Evolutionary conservation across 768 basidiomycete species (phyloP).

Genomic region (Favolaschia claudopus): DNA sequence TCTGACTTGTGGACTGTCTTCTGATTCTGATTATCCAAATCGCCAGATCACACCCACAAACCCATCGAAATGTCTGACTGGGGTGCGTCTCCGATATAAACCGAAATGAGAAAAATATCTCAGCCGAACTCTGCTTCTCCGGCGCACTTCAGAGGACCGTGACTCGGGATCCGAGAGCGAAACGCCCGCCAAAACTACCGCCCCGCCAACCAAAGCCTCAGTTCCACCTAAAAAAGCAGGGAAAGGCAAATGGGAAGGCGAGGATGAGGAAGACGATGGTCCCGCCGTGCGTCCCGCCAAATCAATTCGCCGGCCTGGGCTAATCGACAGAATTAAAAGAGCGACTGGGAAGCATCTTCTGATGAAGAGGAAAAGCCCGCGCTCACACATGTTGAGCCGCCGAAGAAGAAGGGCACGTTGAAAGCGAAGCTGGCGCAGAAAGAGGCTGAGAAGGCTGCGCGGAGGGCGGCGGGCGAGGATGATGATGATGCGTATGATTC

Average conservation of each 20-base stretch:
- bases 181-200: constrained; percentile 33
- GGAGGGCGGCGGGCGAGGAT: constrained; percentile 48
- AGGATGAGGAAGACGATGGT: constrained; percentile 85
- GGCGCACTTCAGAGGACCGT: not conserved
- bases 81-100: constrained; percentile 34
- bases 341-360: constrained; percentile 93
- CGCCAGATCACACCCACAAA: constrained; percentile 9
- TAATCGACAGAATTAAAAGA: constrained; percentile 52
- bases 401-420: constrained; percentile 92
- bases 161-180: constrained; percentile 45
- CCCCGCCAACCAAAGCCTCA: constrained; percentile 24
- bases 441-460: constrained; percentile 74
- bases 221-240: constrained; percentile 32
- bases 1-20: not conserved
- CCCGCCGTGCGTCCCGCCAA: constrained; percentile 68
- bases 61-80: constrained; percentile 48
- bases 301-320: not conserved
- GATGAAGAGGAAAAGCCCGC: constrained; percentile 70
- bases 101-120: constrained; percentile 27
- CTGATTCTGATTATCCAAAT: constrained; percentile 5
- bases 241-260: constrained; percentile 80
- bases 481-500: constrained; percentile 74
- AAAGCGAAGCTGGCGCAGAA: constrained; percentile 94
- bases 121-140: constrained; percentile 1
- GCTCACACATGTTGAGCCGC: constrained; percentile 63